Percentiles rank a stretch among this genome's conserved stretches.
These are phyloP conservation scores for Brassica carinata DNA, from an alignment of 345 rosid genomes.

Conservation along the genomic window DNA sequence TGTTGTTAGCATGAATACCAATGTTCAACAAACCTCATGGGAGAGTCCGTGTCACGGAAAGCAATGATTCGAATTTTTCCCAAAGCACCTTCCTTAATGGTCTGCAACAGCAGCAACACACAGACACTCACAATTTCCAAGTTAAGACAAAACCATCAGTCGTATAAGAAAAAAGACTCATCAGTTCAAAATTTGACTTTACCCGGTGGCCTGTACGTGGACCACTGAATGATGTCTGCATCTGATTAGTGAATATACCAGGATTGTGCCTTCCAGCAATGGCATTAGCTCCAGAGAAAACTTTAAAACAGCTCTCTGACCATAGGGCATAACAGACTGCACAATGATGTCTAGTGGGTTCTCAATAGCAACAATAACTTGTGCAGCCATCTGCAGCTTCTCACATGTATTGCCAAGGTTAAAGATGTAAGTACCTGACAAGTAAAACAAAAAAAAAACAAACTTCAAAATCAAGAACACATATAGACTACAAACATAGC, in stretches of 20 bases:
- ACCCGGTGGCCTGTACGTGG: too few relatives aligned
- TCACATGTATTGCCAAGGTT: slow-evolving; percentile 82
- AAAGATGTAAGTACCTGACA: slow-evolving; percentile 67
- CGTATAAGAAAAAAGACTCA: too few relatives aligned
- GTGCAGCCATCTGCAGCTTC: slow-evolving; percentile 68
- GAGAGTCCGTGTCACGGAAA: slow-evolving; percentile 82
- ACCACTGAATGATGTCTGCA: too few relatives aligned
- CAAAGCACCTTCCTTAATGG: slow-evolving; percentile 83
- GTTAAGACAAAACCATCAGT: background rate
- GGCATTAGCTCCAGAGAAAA: slow-evolving; percentile 42
- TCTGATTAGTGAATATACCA: too few relatives aligned
- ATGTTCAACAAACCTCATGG: slow-evolving; percentile 77
- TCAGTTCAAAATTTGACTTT: too few relatives aligned
- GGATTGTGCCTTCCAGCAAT: too few relatives aligned
- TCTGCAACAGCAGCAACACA: slow-evolving; percentile 43
- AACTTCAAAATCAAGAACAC: too few relatives aligned
- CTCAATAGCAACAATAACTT: slow-evolving; percentile 77
- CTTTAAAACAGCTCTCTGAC: slow-evolving; percentile 83
- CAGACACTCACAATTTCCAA: background rate
- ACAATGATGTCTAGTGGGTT: slow-evolving; percentile 81
- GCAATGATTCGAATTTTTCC: slow-evolving; percentile 85
- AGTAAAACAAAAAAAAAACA: too few relatives aligned
- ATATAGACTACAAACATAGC: too few relatives aligned
- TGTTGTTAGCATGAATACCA: slow-evolving; percentile 85
- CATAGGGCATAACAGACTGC: slow-evolving; percentile 82